Evolutionary conservation across 768 basidiomycete species (phyloP).

Genomic region (Suillus lakei): DNA sequence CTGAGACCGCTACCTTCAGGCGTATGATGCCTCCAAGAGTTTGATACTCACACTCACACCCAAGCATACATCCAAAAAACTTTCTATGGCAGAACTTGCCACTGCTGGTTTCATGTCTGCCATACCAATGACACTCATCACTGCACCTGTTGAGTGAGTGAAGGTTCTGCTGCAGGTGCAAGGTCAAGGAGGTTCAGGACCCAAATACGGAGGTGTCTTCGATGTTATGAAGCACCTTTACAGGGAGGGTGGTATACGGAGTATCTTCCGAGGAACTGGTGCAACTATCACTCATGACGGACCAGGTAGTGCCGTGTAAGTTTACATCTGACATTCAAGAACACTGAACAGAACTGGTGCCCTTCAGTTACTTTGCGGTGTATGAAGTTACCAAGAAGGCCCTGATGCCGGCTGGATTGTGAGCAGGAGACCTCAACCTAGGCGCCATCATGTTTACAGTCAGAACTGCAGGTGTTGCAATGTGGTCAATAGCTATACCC

Average conservation of each 20-base stretch:
- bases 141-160: constrained; percentile 96
- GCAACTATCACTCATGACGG: constrained; percentile 97
- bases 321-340: constrained; percentile 18
- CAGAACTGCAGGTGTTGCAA: constrained; percentile 93
- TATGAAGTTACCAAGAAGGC: constrained; percentile 93
- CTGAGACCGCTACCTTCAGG: constrained; percentile 49
- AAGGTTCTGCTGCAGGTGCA: constrained; percentile 96
- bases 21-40: constrained; percentile 91
- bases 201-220: constrained; percentile 85
- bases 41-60: constrained; percentile 82
- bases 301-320: constrained; percentile 95
- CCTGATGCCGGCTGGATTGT: constrained; percentile 79
- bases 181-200: constrained; percentile 78
- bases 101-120: constrained; percentile 94
- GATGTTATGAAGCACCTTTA: constrained; percentile 93
- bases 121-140: constrained; percentile 86
- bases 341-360: constrained; percentile 10
- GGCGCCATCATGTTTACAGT: constrained; percentile 90
- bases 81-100: constrained; percentile 84
- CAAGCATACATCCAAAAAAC: constrained; percentile 59
- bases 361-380: constrained; percentile 87
- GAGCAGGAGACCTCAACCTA: constrained; percentile 82
- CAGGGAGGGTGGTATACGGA: constrained; percentile 88
- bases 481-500: constrained; percentile 98
- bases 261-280: constrained; percentile 89